Base-by-base conservation (phyloP, 2,329 filamentous ascomycete genomes). In the Diaporthe vaccinii region DNA sequence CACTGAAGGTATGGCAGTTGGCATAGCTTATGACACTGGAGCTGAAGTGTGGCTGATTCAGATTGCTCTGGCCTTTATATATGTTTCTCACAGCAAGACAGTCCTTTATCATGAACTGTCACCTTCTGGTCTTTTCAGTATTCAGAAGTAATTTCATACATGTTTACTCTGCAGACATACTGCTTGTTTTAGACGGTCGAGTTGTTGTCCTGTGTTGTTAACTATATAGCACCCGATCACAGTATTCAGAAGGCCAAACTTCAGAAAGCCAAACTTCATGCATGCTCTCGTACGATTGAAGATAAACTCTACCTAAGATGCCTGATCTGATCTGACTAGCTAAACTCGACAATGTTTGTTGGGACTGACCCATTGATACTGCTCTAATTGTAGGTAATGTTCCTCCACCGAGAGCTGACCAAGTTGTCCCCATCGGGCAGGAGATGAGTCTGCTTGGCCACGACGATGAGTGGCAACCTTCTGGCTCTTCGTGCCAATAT, bases 311-410 rank as follows among this genome's bases (percentile, higher is more conserved):
- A 68, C 65, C 46, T 53, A 68, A 28, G 14, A 39, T 68, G 44
- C 36, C 31, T 68, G 12, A 51, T 51, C 44, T 68, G 20, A 39
- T 68, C 46, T 51, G 62, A 68, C 62, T 68, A 51, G 31, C 62
- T 68, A n/a, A 68, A 53, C 7, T 39, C 36, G 12, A 68, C 46
- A 51, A 51, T 51, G 28, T 53, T 53, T 15, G 28, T 41, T 68
- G 46, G 65, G 65, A 53, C 65, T 68, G 65, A 68, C 65, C 65
- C 65, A 41, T 53, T 39, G 65, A 53, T 39, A 46, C 46, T 36
- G 65, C 34, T 68, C 65, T 68, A 68, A 68, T 53, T 53, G n/a
- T 53, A 68, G 49, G 46, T 14, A 25, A 68, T 7, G 31, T 39
- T 51, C 65, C 31, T 39, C 15, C 34, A 55, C 31, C 17, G 10